These are phyloP conservation scores for Suillus americanus DNA, from an alignment of 768 basidiomycete genomes.

Conservation along the genomic window DNA sequence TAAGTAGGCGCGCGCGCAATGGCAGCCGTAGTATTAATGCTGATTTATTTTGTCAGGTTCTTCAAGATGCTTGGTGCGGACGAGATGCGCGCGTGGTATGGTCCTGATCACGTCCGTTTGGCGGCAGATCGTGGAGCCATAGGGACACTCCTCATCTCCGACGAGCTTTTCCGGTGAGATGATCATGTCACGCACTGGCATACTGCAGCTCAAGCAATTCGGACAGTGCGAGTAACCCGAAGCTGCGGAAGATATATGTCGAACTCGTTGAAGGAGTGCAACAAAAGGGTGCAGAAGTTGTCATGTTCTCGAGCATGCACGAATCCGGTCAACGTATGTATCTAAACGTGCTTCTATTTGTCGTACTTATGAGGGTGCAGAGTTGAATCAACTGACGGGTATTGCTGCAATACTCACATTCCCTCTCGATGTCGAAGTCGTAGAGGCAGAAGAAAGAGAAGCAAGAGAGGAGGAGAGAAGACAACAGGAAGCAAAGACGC, in stretches of 20 bases:
- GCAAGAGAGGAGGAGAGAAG: conserved; percentile 47
- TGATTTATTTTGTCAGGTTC: conserved; percentile 55
- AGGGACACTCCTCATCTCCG: conserved; percentile 92
- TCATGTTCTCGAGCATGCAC: conserved; percentile 99
- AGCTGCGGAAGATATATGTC: conserved; percentile 80
- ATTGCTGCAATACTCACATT: conserved; percentile 95
- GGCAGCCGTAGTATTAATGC: neutral
- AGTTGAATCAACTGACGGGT: conserved; percentile 94
- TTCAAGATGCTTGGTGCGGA: conserved; percentile 96
- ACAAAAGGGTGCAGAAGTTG: conserved; percentile 85
- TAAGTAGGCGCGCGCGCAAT: conserved; percentile 46
- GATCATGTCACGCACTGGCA: neutral
- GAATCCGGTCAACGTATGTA: conserved; percentile 94
- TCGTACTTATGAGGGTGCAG: conserved; percentile 38
- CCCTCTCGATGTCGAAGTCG: conserved; percentile 92
- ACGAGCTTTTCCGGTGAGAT: conserved; percentile 84
- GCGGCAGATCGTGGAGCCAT: conserved; percentile 94
- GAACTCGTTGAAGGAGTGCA: conserved; percentile 85
- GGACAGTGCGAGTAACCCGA: conserved; percentile 75
- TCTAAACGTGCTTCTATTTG: neutral
- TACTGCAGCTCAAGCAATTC: neutral
- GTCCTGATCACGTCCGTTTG: conserved; percentile 88
- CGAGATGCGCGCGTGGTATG: conserved; percentile 98
- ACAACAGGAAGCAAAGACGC: conserved; percentile 11
- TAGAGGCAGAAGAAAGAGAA: conserved; percentile 88